Base-by-base conservation (phyloP, 2,329 filamentous ascomycete species). In the Trichophyton benhamiae region DNA sequence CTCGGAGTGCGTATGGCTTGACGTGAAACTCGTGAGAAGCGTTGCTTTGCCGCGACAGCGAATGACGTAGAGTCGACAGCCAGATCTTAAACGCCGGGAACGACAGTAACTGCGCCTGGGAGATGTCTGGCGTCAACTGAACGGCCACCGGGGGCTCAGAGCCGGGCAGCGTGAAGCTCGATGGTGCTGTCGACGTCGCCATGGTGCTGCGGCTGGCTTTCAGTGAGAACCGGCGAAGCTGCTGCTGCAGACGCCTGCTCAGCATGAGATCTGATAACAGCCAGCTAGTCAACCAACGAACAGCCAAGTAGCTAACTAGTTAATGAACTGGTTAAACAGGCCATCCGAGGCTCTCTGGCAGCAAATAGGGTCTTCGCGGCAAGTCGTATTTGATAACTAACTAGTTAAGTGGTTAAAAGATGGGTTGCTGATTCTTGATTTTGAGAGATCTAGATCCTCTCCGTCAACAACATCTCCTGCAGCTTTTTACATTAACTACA, bases 51-150 rank as follows among this genome's bases (percentile, higher is more conserved):
- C 75, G 72, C 0, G 72, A 68, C 3, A 84, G 71, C 0, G 79
- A 80, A 25, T 74, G 71, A 42, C 78, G 74, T 0, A 84, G 68
- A 0, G 77, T 81, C 1, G 71, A 69, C 3, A 81, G 72, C 82
- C 82, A 85, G 48, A 75, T 76, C 48, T 79, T 78, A 68, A 83
- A 82, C 0, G 82, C 79, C 3, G 78, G 77, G 60, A 83, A 83
- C 1, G 71, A 70, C 17, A 77, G 71, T 2, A 82, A 69, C 58
- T 79, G 74, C 11, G 78, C 71, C 63, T 75, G 64, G 1, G 71
- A 72, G 13, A 83, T 70, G 58, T 76, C 75, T 11, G 71, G 60
- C 1, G 75, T 75, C 3, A 79, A 72, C 20, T 72, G 73, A 49
- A 83, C 72, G 1, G 70, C 64, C 30, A 79, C 71, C 17, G 66